Conservation (phyloP, 768 basidiomycete genomes). For the Astraeus odoratus region DNA sequence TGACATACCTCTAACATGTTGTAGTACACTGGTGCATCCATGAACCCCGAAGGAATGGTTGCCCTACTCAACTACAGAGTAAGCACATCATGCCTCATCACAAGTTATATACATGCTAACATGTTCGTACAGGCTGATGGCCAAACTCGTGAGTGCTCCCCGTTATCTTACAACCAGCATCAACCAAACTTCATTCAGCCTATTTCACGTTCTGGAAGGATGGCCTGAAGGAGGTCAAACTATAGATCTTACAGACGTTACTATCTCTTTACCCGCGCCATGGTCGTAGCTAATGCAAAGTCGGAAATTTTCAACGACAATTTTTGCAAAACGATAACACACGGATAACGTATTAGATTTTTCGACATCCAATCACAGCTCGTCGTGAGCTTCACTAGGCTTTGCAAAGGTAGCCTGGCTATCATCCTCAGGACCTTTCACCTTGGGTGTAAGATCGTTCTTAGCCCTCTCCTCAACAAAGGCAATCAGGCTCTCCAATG, state of each 20-base stretch:
- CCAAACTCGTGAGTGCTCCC: slow-evolving; percentile 57
- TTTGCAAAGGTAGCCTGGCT: slow-evolving; percentile 21
- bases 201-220: slow-evolving; percentile 97
- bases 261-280: background rate
- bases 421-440: slow-evolving; percentile 17
- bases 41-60: slow-evolving; percentile 91
- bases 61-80: slow-evolving; percentile 92
- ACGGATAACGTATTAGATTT: slow-evolving; percentile 1
- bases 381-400: slow-evolving; percentile 21
- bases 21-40: slow-evolving; percentile 64
- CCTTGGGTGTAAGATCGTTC: slow-evolving; percentile 52
- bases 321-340: slow-evolving; percentile 13
- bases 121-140: slow-evolving; percentile 62
- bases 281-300: slow-evolving; percentile 12
- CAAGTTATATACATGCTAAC: slow-evolving; percentile 7
- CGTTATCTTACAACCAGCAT: background rate
- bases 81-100: slow-evolving; percentile 19
- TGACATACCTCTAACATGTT: background rate
- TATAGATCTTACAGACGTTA: slow-evolving; percentile 32
- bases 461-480: slow-evolving; percentile 80
- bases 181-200: slow-evolving; percentile 36
- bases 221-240: slow-evolving; percentile 77
- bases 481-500: slow-evolving; percentile 75
- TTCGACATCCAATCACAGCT: slow-evolving; percentile 16
- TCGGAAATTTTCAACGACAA: slow-evolving; percentile 13